Evolutionary conservation across 2,329 filamentous ascomycete species (phyloP), one percentile per base, ranked within the genome.

Genomic region (Colletotrichum acutatum): DNA sequence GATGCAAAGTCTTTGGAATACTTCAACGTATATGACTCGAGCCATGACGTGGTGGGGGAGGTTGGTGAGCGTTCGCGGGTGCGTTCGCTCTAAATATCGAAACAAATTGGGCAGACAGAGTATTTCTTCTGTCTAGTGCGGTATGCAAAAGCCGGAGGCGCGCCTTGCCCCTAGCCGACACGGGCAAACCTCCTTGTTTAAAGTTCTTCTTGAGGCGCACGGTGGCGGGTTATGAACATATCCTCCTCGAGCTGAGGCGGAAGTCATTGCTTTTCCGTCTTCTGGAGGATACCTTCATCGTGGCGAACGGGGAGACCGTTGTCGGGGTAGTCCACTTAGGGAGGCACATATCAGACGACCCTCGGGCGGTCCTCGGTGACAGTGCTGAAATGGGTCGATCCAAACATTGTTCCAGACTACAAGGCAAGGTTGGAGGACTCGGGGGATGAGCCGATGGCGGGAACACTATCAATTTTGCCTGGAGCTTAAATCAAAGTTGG

Each of bases 171-270:
- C n/a, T 14, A 34, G 32, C 32, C 9, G 3, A 34, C 52, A 46
- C 11, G 34, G 26, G 28, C 12, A 53, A 58, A 37, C 28, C n/a
- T 68, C 37, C 7, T 7, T 9, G 42, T 49, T n/a, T 49, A 49
- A 49, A 22, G 7, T 49, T 49, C 19, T n/a, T 16, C 28, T 68
- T 57, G 37, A 52, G 58, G 58, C 68, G 63, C 63, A 71, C 57
- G 63, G 63, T 67, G 34, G 28, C 57, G 63, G 49, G 46, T 37
- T 9, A 28, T 32, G 19, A 49, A 19, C n/a, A 14, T 26, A 16
- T 22, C n/a, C 53, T 19, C 4, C 16, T 26, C 64, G 37, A 16
- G 58, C 16, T 24, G 12, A 61, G n/a, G 57, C 63, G 57, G 34
- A 22, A 32, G 24, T 8, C 26, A 19, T 9, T 24, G 24, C 12